Conservation (phyloP, 805 yeast species). For the Cyberlindnera samutprakarnensis region DNA sequence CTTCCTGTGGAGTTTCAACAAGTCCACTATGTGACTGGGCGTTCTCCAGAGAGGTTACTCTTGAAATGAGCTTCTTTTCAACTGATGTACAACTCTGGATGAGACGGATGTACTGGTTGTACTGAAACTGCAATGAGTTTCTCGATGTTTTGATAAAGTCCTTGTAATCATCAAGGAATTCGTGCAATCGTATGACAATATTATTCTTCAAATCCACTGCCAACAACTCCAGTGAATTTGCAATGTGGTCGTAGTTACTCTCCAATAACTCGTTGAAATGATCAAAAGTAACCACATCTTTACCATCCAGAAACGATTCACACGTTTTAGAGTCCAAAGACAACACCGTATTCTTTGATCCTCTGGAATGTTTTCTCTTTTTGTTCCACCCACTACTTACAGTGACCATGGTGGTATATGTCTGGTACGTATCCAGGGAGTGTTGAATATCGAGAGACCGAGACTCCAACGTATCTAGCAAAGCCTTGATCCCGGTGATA, state of each 20-base stretch:
- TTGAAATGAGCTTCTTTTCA: conserved; percentile 11
- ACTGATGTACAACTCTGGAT: conserved; percentile 3
- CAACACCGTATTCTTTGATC: too few species aligned
- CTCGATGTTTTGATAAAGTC: conserved; percentile 8
- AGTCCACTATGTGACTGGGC: neutral
- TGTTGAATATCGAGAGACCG: conserved; percentile 14
- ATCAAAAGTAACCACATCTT: too few species aligned
- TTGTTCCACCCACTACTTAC: conserved; percentile 5
- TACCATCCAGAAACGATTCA: too few species aligned
- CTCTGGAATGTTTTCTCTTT: conserved; percentile 3
- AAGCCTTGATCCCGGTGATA: conserved; percentile 21
- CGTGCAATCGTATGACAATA: conserved; percentile 9
- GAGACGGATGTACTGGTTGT: conserved; percentile 8
- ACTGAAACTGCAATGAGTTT: conserved; percentile 6
- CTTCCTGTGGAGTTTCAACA: neutral
- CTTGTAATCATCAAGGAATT: conserved; percentile 19
- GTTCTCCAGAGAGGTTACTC: conserved; percentile 13
- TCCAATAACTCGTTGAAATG: too few species aligned
- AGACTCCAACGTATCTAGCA: conserved; percentile 14
- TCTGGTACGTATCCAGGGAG: too few species aligned
- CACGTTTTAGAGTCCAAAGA: too few species aligned
- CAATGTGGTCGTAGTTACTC: too few species aligned
- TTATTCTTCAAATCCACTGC: conserved; percentile 11
- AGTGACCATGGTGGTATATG: too few species aligned
- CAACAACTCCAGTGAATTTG: conserved; percentile 5